Percentiles rank a stretch among this genome's conserved stretches.
These are phyloP conservation scores for Fagopyrum homotropicum DNA, from an alignment of 148 eudicot genomes.

Conservation along the genomic window DNA sequence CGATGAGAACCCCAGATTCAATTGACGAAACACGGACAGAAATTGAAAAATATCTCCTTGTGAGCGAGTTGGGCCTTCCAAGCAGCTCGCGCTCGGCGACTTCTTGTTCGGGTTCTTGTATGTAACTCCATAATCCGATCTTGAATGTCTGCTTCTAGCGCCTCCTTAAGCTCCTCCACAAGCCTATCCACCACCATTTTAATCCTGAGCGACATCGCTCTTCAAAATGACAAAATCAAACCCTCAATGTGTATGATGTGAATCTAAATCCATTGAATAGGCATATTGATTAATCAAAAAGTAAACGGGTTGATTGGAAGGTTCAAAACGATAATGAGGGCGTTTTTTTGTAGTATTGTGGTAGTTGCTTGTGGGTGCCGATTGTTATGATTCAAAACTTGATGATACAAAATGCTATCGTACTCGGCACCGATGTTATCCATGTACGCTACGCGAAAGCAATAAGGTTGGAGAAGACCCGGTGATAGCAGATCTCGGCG, in stretches of 20 bases:
- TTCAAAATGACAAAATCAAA: neutral
- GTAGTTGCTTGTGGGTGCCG: too few relatives aligned
- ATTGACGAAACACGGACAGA: neutral
- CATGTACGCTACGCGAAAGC: too few relatives aligned
- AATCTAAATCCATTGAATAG: too few relatives aligned
- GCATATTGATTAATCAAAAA: too few relatives aligned
- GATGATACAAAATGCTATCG: too few relatives aligned
- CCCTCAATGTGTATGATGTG: neutral
- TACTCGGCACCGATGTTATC: too few relatives aligned
- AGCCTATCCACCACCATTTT: slow-evolving; percentile 91
- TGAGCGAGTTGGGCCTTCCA: slow-evolving; percentile 99
- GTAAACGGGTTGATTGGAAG: too few relatives aligned
- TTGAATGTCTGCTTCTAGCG: slow-evolving; percentile 86
- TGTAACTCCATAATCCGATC: slow-evolving; percentile 87
- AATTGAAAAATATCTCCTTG: slow-evolving; percentile 52
- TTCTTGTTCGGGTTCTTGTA: slow-evolving; percentile 79
- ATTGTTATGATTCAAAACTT: too few relatives aligned
- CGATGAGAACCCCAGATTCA: neutral
- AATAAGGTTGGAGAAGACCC: too few relatives aligned
- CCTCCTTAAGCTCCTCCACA: slow-evolving; percentile 89
- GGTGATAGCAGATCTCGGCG: too few relatives aligned
- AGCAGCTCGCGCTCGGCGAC: slow-evolving; percentile 98
- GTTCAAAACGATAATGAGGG: too few relatives aligned
- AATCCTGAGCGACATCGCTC: slow-evolving; percentile 65
- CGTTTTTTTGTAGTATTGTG: too few relatives aligned